These are phyloP conservation scores for Zygosaccharomyces gambellarensis DNA, from an alignment of 805 yeast species.

Conservation along the genomic window DNA sequence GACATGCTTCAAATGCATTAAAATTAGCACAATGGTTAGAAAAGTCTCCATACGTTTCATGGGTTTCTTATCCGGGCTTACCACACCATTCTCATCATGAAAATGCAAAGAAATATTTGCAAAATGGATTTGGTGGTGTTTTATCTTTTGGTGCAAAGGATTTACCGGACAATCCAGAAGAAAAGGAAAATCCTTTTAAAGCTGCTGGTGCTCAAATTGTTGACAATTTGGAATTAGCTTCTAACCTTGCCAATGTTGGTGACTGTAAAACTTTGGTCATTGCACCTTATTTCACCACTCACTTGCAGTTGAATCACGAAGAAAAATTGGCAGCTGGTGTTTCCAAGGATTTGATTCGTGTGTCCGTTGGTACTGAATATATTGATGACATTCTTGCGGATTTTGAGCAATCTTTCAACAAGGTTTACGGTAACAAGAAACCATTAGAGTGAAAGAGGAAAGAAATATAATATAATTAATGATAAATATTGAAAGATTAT, in stretches of 20 bases:
- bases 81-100: slow-evolving; percentile 72
- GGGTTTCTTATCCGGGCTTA: slow-evolving; percentile 93
- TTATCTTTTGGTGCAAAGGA: slow-evolving; percentile 85
- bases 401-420: slow-evolving; percentile 77
- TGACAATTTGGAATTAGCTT: slow-evolving; percentile 76
- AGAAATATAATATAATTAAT: neutral
- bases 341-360: slow-evolving; percentile 80
- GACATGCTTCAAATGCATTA: slow-evolving; percentile 81
- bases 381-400: slow-evolving; percentile 89
- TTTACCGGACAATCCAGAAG: slow-evolving; percentile 35
- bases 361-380: slow-evolving; percentile 85
- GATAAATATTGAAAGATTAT: neutral
- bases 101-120: slow-evolving; percentile 76
- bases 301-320: slow-evolving; percentile 79
- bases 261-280: slow-evolving; percentile 93
- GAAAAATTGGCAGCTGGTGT: slow-evolving; percentile 85
- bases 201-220: slow-evolving; percentile 81
- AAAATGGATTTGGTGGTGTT: slow-evolving; percentile 79
- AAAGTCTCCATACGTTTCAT: slow-evolving; percentile 63
- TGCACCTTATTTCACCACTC: slow-evolving; percentile 95
- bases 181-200: slow-evolving; percentile 55
- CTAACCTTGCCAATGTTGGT: slow-evolving; percentile 95
- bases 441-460: slow-evolving; percentile 7
- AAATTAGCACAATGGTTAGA: slow-evolving; percentile 75
- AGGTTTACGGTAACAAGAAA: slow-evolving; percentile 41